Conservation (phyloP, 805 yeast genomes). For the Saturnispora diversa region DNA sequence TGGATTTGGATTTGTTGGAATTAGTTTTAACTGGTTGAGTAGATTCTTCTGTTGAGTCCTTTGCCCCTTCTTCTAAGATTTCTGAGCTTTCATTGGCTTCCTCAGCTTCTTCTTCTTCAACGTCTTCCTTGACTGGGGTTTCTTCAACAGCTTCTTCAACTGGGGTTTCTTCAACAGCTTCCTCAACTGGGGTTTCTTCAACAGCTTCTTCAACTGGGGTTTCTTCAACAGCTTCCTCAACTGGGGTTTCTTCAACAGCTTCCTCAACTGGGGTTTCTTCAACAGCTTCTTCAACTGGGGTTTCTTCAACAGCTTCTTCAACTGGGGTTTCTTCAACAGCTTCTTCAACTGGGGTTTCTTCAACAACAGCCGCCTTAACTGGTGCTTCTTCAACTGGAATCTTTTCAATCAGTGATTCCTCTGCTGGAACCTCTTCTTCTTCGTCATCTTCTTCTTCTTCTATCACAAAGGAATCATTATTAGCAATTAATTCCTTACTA, state of each 20-base stretch:
- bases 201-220: not conserved
- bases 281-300: not conserved
- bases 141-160: slow-evolving; percentile 8
- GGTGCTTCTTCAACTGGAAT: slow-evolving; percentile 14
- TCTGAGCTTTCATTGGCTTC: not conserved
- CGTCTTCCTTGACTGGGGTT: not conserved
- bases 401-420: slow-evolving; percentile 15
- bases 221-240: slow-evolving; percentile 4
- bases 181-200: slow-evolving; percentile 5
- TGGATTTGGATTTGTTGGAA: slow-evolving; percentile 9
- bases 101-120: not conserved
- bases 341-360: not conserved
- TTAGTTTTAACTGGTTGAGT: not conserved
- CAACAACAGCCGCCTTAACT: not conserved
- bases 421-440: slow-evolving; percentile 14
- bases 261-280: slow-evolving; percentile 6
- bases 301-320: slow-evolving; percentile 3
- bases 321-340: slow-evolving; percentile 7
- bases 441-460: slow-evolving; percentile 23
- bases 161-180: slow-evolving; percentile 7
- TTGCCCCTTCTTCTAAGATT: not conserved
- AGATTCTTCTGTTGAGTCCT: not conserved
- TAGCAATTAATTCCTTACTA: slow-evolving; percentile 15
- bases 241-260: slow-evolving; percentile 8
- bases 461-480: slow-evolving; percentile 24